Evolutionary conservation across 2,329 filamentous ascomycete genomes (phyloP), one percentile per base, ranked within the genome.

Genomic region (Curvularia spicifera): DNA sequence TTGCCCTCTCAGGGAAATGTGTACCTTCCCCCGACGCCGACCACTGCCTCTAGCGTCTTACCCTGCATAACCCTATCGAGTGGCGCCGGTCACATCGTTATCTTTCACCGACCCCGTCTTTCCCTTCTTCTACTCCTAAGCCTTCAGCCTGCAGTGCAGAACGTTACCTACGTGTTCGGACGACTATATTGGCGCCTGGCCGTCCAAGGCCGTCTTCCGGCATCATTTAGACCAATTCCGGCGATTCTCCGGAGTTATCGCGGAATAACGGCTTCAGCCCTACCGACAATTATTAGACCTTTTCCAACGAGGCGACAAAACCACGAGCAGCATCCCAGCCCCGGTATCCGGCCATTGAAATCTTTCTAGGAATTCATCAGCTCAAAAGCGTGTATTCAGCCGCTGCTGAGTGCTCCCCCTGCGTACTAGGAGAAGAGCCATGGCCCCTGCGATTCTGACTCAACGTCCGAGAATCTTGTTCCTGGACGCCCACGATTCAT

Each of bases 401-500:
- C 9, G 8, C 29, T 7, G 4, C 40, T 26, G 24, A 24, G n/a
- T 24, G 4, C 33, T 28, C 26, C 18, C 20, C 24, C 56, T 46
- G n/a, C 22, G 9, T 15, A 55, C 18, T 22, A 10, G 26, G 5
- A 12, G 45, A 24, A 42, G 31, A 49, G 45, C 45, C 31, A 75
- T 76, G 74, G 68, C 74, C 50, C 69, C 69, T 44, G 69, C 69
- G 33, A 50, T 69, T 57, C 53, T 63, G 51, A 67, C 64, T 56
- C 64, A 64, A 53, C 64, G 64, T 46, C 65, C 66, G 18, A 81
- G 81, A 59, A 89, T 98, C 61, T 86, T 98, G 63, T 97, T 96
- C 78, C 83, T 99, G 66, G 95, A 98, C 76, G 93, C 94, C 61
- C 96, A 96, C 78, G 95, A 99, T 80, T 97, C 93, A 42, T 99